phyloP scores from a whole-genome alignment of 805 yeast species.

The Lipomyces yamadae region DNA sequence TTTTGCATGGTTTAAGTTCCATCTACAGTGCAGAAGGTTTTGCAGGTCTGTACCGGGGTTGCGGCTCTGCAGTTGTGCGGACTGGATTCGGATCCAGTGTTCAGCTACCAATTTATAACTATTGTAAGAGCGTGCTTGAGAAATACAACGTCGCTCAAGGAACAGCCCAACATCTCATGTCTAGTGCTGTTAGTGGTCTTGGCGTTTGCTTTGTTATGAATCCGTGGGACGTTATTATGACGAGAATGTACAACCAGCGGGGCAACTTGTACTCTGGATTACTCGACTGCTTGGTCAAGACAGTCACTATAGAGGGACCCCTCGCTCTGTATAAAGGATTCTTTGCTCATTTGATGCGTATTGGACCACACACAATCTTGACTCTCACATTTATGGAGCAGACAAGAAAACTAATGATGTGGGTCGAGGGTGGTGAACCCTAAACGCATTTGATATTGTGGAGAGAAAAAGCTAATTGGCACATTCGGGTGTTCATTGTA shows the following conservation, averaged over 20 bases:
- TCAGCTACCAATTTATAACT: conserved; percentile 88
- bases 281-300: conserved; percentile 83
- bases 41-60: conserved; percentile 82
- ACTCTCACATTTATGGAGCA: conserved; percentile 96
- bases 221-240: conserved; percentile 94
- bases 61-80: conserved; percentile 90
- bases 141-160: conserved; percentile 63
- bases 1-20: conserved; percentile 67
- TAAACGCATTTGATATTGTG: background rate
- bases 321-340: conserved; percentile 92
- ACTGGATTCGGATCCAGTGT: conserved; percentile 96
- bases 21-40: conserved; percentile 73
- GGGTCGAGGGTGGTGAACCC: conserved; percentile 47
- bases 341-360: conserved; percentile 86
- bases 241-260: conserved; percentile 93
- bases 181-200: conserved; percentile 80
- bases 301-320: conserved; percentile 81
- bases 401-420: conserved; percentile 67
- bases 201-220: conserved; percentile 96
- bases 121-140: conserved; percentile 67
- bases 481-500: background rate
- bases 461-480: background rate
- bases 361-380: conserved; percentile 90
- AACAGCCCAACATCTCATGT: conserved; percentile 68
- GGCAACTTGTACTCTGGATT: conserved; percentile 78